Percentiles rank a stretch among this genome's conserved stretches.
Conservation (phyloP, 768 basidiomycete genomes). For the Amanita molliuscula region DNA sequence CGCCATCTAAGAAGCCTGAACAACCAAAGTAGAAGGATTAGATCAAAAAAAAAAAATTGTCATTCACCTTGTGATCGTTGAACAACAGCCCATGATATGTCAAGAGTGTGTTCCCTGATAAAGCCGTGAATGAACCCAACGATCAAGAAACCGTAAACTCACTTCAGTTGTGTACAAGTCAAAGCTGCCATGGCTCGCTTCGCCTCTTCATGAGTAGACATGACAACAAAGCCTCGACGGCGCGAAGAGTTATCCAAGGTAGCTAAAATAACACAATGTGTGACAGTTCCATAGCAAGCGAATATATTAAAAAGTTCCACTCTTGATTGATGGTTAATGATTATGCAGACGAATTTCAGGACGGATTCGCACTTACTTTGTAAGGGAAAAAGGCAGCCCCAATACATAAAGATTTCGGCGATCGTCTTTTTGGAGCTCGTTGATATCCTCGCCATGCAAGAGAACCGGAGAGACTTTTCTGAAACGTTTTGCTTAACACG, state of each 20-base stretch:
- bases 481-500: background rate
- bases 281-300: constrained; percentile 53
- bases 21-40: background rate
- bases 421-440: constrained; percentile 22
- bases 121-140: background rate
- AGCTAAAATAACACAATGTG: constrained; percentile 73
- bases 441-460: constrained; percentile 13
- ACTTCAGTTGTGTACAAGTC: constrained; percentile 67
- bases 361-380: constrained; percentile 41
- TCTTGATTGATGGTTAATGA: constrained; percentile 15
- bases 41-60: background rate
- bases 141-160: constrained; percentile 8
- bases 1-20: constrained; percentile 71
- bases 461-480: constrained; percentile 30
- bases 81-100: constrained; percentile 83
- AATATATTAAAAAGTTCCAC: constrained; percentile 54
- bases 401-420: constrained; percentile 82
- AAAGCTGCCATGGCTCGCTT: constrained; percentile 54
- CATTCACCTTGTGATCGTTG: constrained; percentile 68
- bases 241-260: constrained; percentile 79
- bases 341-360: background rate
- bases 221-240: constrained; percentile 76
- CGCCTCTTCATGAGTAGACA: constrained; percentile 67
- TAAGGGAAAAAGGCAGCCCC: constrained; percentile 72
- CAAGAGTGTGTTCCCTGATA: constrained; percentile 59